Evolutionary conservation across 108 stramenopile genomes (phyloP).

Genomic region (Nitzschia sp.): DNA sequence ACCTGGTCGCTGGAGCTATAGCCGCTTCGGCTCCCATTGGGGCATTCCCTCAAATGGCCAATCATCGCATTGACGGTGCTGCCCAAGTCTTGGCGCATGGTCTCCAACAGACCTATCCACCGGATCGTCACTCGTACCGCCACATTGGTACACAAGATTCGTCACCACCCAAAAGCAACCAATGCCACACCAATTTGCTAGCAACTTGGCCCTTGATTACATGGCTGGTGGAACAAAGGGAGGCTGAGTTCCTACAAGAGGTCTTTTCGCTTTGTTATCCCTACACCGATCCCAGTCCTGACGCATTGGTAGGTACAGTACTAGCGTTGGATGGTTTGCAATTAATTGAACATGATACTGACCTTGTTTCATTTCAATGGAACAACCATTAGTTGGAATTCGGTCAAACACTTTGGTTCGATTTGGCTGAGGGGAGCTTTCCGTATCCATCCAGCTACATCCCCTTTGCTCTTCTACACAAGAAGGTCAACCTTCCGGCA

Average conservation of each 20-base stretch:
- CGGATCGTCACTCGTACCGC: background rate
- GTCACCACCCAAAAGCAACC: slow-evolving; percentile 21
- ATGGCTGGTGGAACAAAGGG: slow-evolving; percentile 21
- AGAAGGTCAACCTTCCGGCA: slow-evolving; percentile 56
- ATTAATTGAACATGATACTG: too few species aligned
- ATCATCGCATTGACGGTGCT: slow-evolving; percentile 46
- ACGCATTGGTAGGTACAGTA: slow-evolving; percentile 35
- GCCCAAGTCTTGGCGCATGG: slow-evolving; percentile 40
- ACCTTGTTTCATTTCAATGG: background rate
- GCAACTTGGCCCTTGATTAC: slow-evolving; percentile 51
- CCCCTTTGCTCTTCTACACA: slow-evolving; percentile 58
- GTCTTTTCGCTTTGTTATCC: slow-evolving; percentile 55
- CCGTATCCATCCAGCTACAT: slow-evolving; percentile 72
- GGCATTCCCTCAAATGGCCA: slow-evolving; percentile 30
- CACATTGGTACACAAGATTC: background rate
- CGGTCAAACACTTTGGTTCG: slow-evolving; percentile 50
- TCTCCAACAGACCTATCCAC: slow-evolving; percentile 40
- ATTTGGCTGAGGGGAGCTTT: slow-evolving; percentile 67
- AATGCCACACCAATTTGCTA: slow-evolving; percentile 45
- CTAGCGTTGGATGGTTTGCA: background rate
- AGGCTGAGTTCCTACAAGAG: slow-evolving; percentile 22
- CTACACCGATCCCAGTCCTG: slow-evolving; percentile 21
- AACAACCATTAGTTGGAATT: background rate
- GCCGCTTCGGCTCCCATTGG: slow-evolving; percentile 73
- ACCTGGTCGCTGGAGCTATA: slow-evolving; percentile 77